These are phyloP conservation scores for Suillus lakei DNA, from an alignment of 768 basidiomycete genomes.

Conservation along the genomic window DNA sequence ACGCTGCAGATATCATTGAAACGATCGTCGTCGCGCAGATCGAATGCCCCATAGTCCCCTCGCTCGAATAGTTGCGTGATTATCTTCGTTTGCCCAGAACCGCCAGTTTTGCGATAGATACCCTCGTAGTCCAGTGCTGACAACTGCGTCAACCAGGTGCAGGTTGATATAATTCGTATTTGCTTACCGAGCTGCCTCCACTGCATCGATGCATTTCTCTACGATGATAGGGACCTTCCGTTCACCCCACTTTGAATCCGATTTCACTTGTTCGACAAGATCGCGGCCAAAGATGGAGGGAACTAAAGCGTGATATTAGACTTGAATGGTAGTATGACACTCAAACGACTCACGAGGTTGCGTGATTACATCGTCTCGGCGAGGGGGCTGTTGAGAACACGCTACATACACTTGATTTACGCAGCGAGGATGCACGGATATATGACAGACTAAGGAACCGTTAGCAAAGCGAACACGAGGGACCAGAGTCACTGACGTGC, in stretches of 20 bases:
- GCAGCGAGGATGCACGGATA: conserved; percentile 89
- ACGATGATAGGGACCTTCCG: conserved; percentile 85
- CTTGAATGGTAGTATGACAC: conserved; percentile 18
- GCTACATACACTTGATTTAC: conserved; percentile 63
- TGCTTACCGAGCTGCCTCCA: conserved; percentile 81
- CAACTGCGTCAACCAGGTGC: conserved; percentile 6
- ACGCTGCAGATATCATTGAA: conserved; percentile 99
- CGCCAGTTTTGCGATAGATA: conserved; percentile 97
- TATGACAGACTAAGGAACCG: conserved; percentile 66
- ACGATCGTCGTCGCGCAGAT: conserved; percentile 81
- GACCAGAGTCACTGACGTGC: conserved; percentile 53
- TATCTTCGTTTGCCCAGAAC: conserved; percentile 86
- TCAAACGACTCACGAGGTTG: conserved; percentile 21
- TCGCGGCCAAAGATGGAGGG: conserved; percentile 95
- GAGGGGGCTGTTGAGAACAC: conserved; percentile 61
- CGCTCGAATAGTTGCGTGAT: conserved; percentile 96
- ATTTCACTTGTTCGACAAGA: conserved; percentile 79
- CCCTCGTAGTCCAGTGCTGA: conserved; percentile 95
- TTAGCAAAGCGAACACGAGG: conserved; percentile 11
- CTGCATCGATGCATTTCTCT: conserved; percentile 94
- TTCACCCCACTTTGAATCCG: conserved; percentile 63
- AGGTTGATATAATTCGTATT: not conserved
- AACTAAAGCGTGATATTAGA: conserved; percentile 43
- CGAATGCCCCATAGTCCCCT: conserved; percentile 88
- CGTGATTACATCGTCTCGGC: conserved; percentile 36